Percentiles rank a stretch among this genome's conserved stretches.
Conservation (phyloP, 257 asterid genomes). For the Primulina tabacum region DNA sequence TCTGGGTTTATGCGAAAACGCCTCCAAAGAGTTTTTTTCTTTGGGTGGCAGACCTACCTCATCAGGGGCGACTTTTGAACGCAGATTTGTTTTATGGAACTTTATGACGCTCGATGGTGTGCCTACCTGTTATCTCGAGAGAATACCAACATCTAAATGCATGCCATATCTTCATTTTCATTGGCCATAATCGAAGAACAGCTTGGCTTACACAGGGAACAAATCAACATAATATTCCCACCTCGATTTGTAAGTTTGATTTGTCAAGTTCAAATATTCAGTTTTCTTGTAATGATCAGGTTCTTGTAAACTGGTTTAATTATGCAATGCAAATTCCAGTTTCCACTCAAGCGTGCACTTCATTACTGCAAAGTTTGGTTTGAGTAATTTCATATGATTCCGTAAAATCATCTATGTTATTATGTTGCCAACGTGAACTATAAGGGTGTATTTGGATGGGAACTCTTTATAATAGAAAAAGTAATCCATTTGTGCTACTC, state of each 20-base stretch:
- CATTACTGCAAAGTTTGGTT: background rate
- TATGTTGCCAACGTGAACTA: too few species aligned
- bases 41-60: constrained; percentile 16
- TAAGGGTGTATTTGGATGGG: too few species aligned
- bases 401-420: too few species aligned
- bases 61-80: constrained; percentile 33
- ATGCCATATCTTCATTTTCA: background rate
- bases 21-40: background rate
- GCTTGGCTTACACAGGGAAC: background rate
- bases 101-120: background rate
- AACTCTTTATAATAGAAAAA: too few species aligned
- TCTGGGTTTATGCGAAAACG: constrained; percentile 10
- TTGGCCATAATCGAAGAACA: background rate
- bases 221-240: background rate
- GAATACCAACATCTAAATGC: background rate
- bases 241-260: constrained; percentile 9
- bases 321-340: background rate
- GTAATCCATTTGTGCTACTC: too few species aligned
- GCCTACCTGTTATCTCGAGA: background rate
- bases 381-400: background rate
- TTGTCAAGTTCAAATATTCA: constrained; percentile 2
- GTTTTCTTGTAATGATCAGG: background rate
- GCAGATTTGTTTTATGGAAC: constrained; percentile 1
- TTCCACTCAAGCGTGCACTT: background rate
- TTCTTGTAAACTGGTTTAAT: background rate